These are phyloP conservation scores for Ephemerocybe angulata DNA, from an alignment of 768 basidiomycete species.

Conservation along the genomic window DNA sequence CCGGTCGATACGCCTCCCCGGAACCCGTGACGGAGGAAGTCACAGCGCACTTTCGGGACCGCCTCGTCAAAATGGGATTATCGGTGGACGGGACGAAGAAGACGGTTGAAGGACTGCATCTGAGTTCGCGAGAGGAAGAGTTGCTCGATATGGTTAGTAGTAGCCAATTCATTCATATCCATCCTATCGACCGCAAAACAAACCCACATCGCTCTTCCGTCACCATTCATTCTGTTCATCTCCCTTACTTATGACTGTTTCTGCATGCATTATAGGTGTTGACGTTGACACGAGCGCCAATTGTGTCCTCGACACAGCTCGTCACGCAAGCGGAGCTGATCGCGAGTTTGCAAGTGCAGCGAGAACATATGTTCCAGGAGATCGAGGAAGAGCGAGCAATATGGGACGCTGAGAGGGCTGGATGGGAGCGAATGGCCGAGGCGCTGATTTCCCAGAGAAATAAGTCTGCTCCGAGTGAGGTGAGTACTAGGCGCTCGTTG, in stretches of 20 bases:
- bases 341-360: conserved; percentile 49
- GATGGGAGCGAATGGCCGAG: conserved; percentile 66
- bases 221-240: too few species aligned
- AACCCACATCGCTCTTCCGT: too few species aligned
- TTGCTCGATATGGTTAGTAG: conserved; percentile 52
- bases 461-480: conserved; percentile 45
- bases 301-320: conserved; percentile 42
- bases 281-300: conserved; percentile 39
- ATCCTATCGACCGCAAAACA: too few species aligned
- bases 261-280: conserved; percentile 34
- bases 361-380: conserved; percentile 51
- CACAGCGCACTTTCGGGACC: conserved; percentile 44
- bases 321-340: conserved; percentile 62
- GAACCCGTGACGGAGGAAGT: conserved; percentile 44
- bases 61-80: conserved; percentile 42
- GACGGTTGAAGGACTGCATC: conserved; percentile 11
- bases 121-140: conserved; percentile 45
- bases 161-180: not conserved
- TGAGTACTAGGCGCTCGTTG: conserved; percentile 22
- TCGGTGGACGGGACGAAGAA: conserved; percentile 6
- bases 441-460: conserved; percentile 54
- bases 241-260: not conserved
- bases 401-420: conserved; percentile 60
- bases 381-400: conserved; percentile 55
- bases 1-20: conserved; percentile 17